phyloP scores from a whole-genome alignment of 2,329 filamentous ascomycete genomes.

The Fusarium nodosum region DNA sequence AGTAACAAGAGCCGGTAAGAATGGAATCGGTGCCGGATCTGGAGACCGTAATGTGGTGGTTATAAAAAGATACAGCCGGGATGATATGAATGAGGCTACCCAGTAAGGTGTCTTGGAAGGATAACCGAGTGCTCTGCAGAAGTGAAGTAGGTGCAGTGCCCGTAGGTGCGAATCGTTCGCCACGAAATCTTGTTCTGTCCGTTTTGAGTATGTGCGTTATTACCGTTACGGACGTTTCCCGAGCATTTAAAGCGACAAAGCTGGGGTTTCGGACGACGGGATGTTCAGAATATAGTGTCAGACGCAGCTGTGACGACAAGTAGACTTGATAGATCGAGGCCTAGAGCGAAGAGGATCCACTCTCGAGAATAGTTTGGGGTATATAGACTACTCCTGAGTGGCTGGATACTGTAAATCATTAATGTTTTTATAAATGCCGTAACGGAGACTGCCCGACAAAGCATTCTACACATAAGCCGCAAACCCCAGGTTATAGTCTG shows the following conservation, averaged over 20 bases:
- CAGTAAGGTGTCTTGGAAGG: constrained; percentile 36
- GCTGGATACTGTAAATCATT: constrained; percentile 28
- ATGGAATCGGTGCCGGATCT: constrained; percentile 28
- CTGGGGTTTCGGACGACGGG: constrained; percentile 49
- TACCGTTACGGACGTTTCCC: constrained; percentile 45
- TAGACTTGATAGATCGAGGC: constrained; percentile 37
- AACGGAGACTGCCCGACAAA: constrained; percentile 37
- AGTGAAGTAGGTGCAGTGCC: constrained; percentile 21
- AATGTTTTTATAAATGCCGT: constrained; percentile 15
- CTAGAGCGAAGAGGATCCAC: constrained; percentile 46
- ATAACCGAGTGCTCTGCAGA: constrained; percentile 36
- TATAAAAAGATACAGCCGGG: constrained; percentile 23
- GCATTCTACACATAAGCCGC: constrained; percentile 17
- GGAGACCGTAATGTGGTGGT: constrained; percentile 25
- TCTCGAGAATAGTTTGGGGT: constrained; percentile 35
- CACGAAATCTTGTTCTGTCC: constrained; percentile 32
- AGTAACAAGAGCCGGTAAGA: constrained; percentile 26
- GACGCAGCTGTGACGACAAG: constrained; percentile 40
- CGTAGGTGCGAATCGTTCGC: constrained; percentile 27
- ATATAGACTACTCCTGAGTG: constrained; percentile 41
- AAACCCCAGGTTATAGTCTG: constrained; percentile 31
- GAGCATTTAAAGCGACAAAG: constrained; percentile 31
- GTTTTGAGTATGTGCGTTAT: constrained; percentile 29
- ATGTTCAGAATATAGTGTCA: constrained; percentile 45
- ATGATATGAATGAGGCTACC: constrained; percentile 33